A percentile compares a stretch with the other conserved stretches of the same genome.
Evolutionary conservation across 164 flowering plant genomes (phyloP).

Genomic region (Umbellularia californica): DNA sequence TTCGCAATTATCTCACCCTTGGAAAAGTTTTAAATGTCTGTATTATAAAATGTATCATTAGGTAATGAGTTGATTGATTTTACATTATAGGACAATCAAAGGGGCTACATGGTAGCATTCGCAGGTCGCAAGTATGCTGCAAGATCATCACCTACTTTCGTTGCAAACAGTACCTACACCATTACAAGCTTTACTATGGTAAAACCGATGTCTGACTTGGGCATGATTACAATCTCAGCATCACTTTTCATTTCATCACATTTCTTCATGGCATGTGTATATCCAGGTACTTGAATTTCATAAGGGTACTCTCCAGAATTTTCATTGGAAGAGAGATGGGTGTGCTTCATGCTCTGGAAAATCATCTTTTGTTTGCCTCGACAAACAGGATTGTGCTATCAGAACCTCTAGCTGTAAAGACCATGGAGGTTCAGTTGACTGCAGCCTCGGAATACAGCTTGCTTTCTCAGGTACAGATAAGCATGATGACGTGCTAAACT

Average conservation of each 20-base stretch:
- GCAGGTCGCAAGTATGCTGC: constrained; percentile 98
- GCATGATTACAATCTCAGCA: not conserved
- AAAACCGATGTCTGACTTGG: constrained; percentile 16
- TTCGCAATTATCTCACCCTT: too few relatives aligned
- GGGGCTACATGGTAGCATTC: constrained; percentile 98
- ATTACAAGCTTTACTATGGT: constrained; percentile 95
- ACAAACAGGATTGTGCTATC: constrained; percentile 81
- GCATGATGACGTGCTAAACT: constrained; percentile 65
- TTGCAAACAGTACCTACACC: constrained; percentile 59
- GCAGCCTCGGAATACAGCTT: constrained; percentile 87
- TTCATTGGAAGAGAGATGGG: constrained; percentile 40
- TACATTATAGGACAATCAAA: constrained; percentile 41
- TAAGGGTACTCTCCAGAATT: constrained; percentile 46
- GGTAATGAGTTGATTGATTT: too few relatives aligned
- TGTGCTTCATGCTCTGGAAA: constrained; percentile 67
- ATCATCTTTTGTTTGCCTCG: constrained; percentile 64
- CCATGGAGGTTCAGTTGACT: constrained; percentile 68
- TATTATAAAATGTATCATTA: not conserved
- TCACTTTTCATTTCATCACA: not conserved
- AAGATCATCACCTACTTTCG: constrained; percentile 71
- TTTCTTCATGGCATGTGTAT: not conserved
- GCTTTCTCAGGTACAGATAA: constrained; percentile 98
- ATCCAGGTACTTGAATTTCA: constrained; percentile 77
- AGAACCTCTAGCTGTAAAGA: constrained; percentile 47
- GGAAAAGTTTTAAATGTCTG: not conserved